Evolutionary conservation across 331 rosid genomes (phyloP), one percentile per base, ranked within the genome.

Genomic region (Acacia concinna): DNA sequence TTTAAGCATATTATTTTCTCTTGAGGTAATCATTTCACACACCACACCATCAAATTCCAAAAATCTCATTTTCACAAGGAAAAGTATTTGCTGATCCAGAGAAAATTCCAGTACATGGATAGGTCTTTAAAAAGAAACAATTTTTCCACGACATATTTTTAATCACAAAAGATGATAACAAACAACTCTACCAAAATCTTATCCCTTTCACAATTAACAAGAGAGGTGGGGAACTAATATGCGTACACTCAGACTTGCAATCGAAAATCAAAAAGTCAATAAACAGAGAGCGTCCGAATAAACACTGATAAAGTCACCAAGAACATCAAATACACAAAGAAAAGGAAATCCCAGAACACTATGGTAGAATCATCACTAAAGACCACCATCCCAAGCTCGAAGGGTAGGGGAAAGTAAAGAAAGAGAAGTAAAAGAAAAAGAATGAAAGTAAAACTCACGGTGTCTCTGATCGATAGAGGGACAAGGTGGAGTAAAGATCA

Each of bases 221-320:
- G 8, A 47, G 49, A 46, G 5, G 20, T 43, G 52, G 52, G 20
- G 52, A 38, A 35, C 41, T 54, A 79, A 74, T 71, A 41, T 52
- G 78, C 82, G 63, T 13, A 71, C 27, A 76, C 68, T 23, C 41
- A 43, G 31, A 74, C 72, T 47, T 64, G 74, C 76, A 72, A 32
- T 79, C 54, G 69, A 82, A 77, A 43, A 3, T 18, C 76, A 67
- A 65, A 85, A 64, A 78, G 81, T 78, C 73, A 79, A 79, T 68
- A 74, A 71, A 78, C 15, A 84, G 47, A 11, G 74, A 54, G 70
- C 40, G 76, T 51, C 60, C 78, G 76, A 30, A 69, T 52, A 81
- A 81, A 80, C 78, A 37, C 49, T 10, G 47, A 40, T 40, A 21
- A 40, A 71, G 67, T 13, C 17, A 20, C 75, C 68, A 77, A 79